A percentile compares a stretch with the other conserved stretches of the same genome.
Conservation (phyloP, 1,139 yeast genomes). For the Candida frijolesensis region DNA sequence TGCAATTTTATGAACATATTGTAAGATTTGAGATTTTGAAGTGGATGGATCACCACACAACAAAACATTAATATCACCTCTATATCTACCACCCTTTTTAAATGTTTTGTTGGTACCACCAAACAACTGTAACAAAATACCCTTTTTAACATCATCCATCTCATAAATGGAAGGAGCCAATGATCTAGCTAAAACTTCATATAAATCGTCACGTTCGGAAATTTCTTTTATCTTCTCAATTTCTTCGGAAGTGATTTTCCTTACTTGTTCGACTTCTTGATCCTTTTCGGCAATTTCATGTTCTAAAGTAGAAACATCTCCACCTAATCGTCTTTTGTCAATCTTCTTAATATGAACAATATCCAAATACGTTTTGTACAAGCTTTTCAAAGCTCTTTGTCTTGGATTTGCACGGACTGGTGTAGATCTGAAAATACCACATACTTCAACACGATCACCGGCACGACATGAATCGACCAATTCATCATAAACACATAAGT, state of each 20-base stretch:
- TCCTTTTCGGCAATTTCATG: slow-evolving; percentile 51
- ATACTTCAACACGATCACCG: slow-evolving; percentile 94
- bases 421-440: slow-evolving; percentile 91
- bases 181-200: slow-evolving; percentile 87
- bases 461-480: slow-evolving; percentile 93
- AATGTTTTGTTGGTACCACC: slow-evolving; percentile 95
- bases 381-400: slow-evolving; percentile 78
- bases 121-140: slow-evolving; percentile 85
- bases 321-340: slow-evolving; percentile 79
- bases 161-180: slow-evolving; percentile 95
- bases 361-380: slow-evolving; percentile 92
- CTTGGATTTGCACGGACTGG: slow-evolving; percentile 89
- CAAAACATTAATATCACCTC: slow-evolving; percentile 92
- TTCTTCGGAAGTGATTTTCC: slow-evolving; percentile 71
- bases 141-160: slow-evolving; percentile 95
- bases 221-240: slow-evolving; percentile 61
- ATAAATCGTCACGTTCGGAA: slow-evolving; percentile 73
- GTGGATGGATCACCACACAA: slow-evolving; percentile 99
- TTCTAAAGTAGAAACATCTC: slow-evolving; percentile 69
- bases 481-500: slow-evolving; percentile 93
- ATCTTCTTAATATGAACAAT: slow-evolving; percentile 90
- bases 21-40: slow-evolving; percentile 89
- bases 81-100: slow-evolving; percentile 86
- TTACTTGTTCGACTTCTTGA: slow-evolving; percentile 73
- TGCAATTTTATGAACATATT: slow-evolving; percentile 94